A percentile compares a stretch with the other conserved stretches of the same genome.
phyloP scores from a whole-genome alignment of 2,329 filamentous ascomycete species.

The Fusarium sp. region DNA sequence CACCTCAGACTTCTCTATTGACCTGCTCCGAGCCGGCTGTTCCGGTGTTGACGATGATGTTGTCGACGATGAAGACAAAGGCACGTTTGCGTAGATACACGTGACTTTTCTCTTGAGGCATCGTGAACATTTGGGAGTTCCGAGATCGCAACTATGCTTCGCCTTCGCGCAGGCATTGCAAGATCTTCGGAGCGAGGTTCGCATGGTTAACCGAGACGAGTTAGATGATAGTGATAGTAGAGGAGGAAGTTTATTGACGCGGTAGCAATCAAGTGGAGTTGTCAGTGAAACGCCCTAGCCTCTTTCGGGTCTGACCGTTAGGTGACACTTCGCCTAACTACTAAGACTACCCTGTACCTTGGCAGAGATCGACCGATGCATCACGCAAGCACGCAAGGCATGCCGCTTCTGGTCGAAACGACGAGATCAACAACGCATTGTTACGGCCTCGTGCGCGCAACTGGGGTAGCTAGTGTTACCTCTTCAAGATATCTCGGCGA shows the following conservation, averaged over 20 bases:
- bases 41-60: constrained; percentile 1
- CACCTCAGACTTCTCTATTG: background rate
- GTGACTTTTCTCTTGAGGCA: constrained; percentile 59
- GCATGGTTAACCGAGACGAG: constrained; percentile 52
- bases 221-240: constrained; percentile 4
- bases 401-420: background rate
- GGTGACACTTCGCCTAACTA: background rate
- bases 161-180: constrained; percentile 66
- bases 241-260: constrained; percentile 20
- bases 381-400: background rate
- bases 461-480: rapidly evolving
- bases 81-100: constrained; percentile 66
- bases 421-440: background rate
- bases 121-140: constrained; percentile 64
- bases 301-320: background rate
- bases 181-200: constrained; percentile 65
- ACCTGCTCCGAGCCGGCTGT: constrained; percentile 4
- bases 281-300: background rate
- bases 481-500: background rate
- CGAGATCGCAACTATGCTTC: constrained; percentile 66
- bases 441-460: background rate
- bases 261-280: constrained; percentile 14
- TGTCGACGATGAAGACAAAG: constrained; percentile 48
- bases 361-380: background rate
- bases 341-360: background rate